Conservation (phyloP, 1,284 basidiomycete genomes). For the Takashimella koratensis region DNA sequence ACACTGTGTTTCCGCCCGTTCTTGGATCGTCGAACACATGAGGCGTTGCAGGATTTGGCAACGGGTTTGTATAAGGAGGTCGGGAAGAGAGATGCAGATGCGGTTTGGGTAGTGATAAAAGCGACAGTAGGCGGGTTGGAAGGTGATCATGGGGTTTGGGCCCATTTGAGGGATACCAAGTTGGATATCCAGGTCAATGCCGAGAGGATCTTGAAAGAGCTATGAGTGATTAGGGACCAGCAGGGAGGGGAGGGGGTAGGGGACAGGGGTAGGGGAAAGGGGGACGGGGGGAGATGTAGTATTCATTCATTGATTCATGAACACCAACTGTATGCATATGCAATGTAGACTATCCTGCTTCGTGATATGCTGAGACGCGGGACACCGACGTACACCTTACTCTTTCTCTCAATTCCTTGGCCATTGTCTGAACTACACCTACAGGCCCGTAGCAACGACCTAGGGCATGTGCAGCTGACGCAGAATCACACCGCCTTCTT, state of each 20-base stretch:
- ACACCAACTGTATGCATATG: too few relatives aligned
- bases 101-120: constrained; percentile 71
- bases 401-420: too few relatives aligned
- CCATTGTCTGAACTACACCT: too few relatives aligned
- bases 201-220: constrained; percentile 7
- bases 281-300: too few relatives aligned
- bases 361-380: too few relatives aligned
- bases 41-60: constrained; percentile 67
- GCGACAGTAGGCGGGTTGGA: constrained; percentile 55
- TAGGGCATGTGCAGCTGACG: constrained; percentile 55
- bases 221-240: not conserved
- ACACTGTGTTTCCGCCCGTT: constrained; percentile 69
- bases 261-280: too few relatives aligned
- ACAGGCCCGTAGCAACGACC: too few relatives aligned
- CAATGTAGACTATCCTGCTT: too few relatives aligned
- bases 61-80: constrained; percentile 63
- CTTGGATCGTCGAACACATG: constrained; percentile 61
- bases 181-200: constrained; percentile 27
- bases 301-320: too few relatives aligned
- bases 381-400: too few relatives aligned
- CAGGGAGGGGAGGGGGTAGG: too few relatives aligned
- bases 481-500: constrained; percentile 71
- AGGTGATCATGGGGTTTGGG: constrained; percentile 26
- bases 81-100: constrained; percentile 64
- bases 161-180: constrained; percentile 25